Base-by-base conservation (phyloP, 768 basidiomycete species). In the Aureoboletus auriporus region DNA sequence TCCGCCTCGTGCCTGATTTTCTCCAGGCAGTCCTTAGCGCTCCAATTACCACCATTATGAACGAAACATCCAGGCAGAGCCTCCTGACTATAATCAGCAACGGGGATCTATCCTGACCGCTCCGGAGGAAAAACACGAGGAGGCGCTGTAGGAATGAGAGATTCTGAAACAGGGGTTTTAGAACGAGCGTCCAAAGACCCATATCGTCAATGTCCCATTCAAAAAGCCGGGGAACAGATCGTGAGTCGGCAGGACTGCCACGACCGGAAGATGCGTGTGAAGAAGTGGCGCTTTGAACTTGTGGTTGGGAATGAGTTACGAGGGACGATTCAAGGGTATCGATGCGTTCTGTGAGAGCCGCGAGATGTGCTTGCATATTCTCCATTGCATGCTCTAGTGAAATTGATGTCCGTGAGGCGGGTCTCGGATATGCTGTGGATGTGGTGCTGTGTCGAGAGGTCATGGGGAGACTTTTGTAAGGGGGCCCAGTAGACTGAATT, bases 321-420 rank as follows among this genome's bases (percentile, higher is more conserved):
- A 76, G 59, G 12, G 74, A 69, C 10, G 63, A 54, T 66, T 84
- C 83, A 8, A 86, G 68, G 12, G 75, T 73, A 57, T 93, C 91
- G n/a, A 93, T 68, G 27, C 92, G 82, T 64, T 93, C 90, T 8
- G 78, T 82, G 38, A 93, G 75, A 6, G 89, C 89, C 0, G 89
- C 89, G 16, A 93, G 69, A 53, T 91, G 86, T 0, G 82, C 79
- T 64, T 94, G 91, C 43, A 92, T 76, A 52, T 77, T 82, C 65
- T 93, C 88, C 16, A 93, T 71, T 0, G 87, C 87, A 39, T 78
- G 78, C 64, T 93, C 91, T 45, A 94, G 71, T 38, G 65, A 50
- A 17, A 57, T 29, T 4, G 55, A 50, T 29, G 35, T 17, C 16
- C 73, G 68, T 8, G 83, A 79, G 20, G 72, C 68, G 4, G 80